Evolutionary conservation across 176 grass and related monocot genomes (phyloP).

Genomic region (Phoenix roebelenii): DNA sequence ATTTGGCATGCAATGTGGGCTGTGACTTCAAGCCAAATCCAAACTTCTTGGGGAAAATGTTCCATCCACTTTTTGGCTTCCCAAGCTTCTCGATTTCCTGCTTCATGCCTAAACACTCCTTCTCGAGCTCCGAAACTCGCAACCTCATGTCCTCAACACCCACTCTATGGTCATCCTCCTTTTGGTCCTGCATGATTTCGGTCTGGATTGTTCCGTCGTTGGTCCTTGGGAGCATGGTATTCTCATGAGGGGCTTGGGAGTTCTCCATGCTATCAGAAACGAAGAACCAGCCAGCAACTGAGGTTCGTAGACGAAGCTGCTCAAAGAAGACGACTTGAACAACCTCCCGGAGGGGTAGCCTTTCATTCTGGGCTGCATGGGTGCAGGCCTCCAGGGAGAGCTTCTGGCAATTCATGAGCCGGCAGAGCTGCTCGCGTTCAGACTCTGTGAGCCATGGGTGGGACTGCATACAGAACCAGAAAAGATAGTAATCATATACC

Average conservation of each 20-base stretch:
- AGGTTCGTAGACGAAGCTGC: constrained; percentile 67
- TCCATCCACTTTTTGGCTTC: constrained; percentile 52
- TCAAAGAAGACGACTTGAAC: constrained; percentile 87
- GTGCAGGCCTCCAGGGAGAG: constrained; percentile 67
- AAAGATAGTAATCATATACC: background rate
- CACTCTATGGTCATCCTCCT: background rate
- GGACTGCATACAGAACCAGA: constrained; percentile 24
- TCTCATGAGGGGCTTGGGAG: constrained; percentile 20
- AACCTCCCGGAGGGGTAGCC: constrained; percentile 56
- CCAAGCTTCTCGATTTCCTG: constrained; percentile 50
- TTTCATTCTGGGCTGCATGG: constrained; percentile 69
- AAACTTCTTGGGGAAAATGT: constrained; percentile 42
- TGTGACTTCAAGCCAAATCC: constrained; percentile 44
- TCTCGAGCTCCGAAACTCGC: constrained; percentile 54
- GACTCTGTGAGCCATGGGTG: constrained; percentile 62
- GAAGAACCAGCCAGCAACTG: constrained; percentile 59
- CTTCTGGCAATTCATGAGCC: constrained; percentile 64
- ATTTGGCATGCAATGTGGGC: constrained; percentile 31
- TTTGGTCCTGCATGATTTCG: constrained; percentile 3
- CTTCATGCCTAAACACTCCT: constrained; percentile 61
- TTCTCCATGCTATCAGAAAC: constrained; percentile 40
- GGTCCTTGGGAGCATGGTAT: constrained; percentile 29
- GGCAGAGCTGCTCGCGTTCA: constrained; percentile 71
- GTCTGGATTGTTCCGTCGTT: background rate
- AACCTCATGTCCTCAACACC: constrained; percentile 34